Base-by-base conservation (phyloP, 192 early-diverging fungal genomes). In the Podochytrium sp. region DNA sequence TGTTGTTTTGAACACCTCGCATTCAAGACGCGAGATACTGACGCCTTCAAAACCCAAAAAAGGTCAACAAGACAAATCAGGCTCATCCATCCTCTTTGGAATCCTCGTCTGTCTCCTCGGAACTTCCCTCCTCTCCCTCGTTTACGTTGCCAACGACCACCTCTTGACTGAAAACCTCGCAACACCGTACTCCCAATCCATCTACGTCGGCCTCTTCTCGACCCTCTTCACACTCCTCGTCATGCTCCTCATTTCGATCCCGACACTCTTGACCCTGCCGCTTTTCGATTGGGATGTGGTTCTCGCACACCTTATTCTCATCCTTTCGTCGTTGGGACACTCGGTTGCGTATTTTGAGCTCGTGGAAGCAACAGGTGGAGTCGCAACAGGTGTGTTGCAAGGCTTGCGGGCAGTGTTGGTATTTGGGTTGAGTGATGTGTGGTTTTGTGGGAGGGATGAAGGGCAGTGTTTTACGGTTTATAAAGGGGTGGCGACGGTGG, bases 351-450 rank as follows among this genome's bases (percentile, higher is more conserved):
- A 84, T 64, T 84, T 84, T 69, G 49, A 80, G 51, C 74, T 84
- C 1, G 39, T 84, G 2, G 81, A 81, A 25, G 65, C 69, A 37
- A 83, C 78, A 3, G 83, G 83, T 25, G 83, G 81, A 27, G 81
- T 84, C n/a, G 83, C 83, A 3, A 84, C 83, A 3, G 83, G 76
- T 33, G 79, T 84, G 3, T 37, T 84, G 6, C 83, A 84, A 77
- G 83, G 81, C 6, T 65, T 84, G 35, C 57, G 83, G 12, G 83
- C 83, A 14, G 83, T 83, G 4, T 18, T 79, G 14, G 83, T 84
- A 1, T 84, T 84, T 58, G 78, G 59, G 10, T 74, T 84, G 20
- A 73, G 68, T 40, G 74, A 83, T 42, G 5, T 76, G 16, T 71
- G 83, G 40, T 84, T 76, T 57, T 84, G 83, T 66, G 67, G 50